Percentiles rank a stretch among this genome's conserved stretches.
Conservation (phyloP, 495 filamentous ascomycete species). For the Cercophora newfieldiana region DNA sequence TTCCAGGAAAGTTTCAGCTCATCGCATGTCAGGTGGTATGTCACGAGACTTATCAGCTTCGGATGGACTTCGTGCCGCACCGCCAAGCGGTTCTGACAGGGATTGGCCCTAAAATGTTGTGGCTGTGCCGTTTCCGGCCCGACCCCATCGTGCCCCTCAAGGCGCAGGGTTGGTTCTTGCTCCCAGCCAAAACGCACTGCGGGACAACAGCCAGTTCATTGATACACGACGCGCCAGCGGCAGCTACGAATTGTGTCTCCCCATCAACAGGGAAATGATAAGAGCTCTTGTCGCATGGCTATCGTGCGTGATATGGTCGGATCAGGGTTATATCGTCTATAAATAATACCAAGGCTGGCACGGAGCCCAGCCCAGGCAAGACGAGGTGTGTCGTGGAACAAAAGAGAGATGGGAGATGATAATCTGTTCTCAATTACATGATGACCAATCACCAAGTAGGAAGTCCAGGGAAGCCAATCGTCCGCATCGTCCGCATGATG, state of each 20-base stretch:
- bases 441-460: constrained; percentile 10
- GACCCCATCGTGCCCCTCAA: neutral
- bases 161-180: no score
- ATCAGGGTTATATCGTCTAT: neutral
- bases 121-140: neutral
- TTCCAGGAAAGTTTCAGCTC: no score
- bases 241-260: no score
- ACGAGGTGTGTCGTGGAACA: neutral
- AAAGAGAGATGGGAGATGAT: neutral
- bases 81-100: neutral
- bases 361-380: neutral
- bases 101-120: neutral
- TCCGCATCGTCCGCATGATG: neutral
- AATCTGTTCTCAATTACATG: constrained; percentile 1
- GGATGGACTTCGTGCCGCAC: neutral
- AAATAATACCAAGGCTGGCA: neutral
- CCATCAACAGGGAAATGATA: no score
- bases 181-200: no score
- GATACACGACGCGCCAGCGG: no score
- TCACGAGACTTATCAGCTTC: neutral
- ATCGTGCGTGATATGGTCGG: neutral
- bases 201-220: no score
- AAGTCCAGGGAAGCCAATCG: neutral
- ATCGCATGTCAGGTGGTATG: neutral
- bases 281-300: no score